These are phyloP conservation scores for Mycena polygramma DNA, from an alignment of 768 basidiomycete genomes.

Conservation along the genomic window DNA sequence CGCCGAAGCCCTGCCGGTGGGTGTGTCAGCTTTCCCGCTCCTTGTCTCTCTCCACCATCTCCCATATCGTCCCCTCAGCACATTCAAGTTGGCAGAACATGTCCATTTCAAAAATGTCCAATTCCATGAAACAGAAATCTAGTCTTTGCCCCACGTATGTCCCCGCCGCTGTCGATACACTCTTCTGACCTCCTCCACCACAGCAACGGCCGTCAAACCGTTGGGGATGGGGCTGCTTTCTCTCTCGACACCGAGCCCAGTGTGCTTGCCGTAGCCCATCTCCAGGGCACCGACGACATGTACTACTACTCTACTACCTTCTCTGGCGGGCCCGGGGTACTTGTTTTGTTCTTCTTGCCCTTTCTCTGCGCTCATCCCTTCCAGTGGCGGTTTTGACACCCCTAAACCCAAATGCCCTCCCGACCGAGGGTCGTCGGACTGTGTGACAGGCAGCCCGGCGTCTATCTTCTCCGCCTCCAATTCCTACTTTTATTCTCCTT, in stretches of 20 bases:
- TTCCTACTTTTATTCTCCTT: conserved; percentile 38
- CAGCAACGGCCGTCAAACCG: conserved; percentile 96
- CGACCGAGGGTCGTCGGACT: conserved; percentile 93
- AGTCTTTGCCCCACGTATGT: conserved; percentile 95
- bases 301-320: conserved; percentile 95
- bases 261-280: conserved; percentile 88
- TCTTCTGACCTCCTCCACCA: conserved; percentile 23
- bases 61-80: conserved; percentile 33
- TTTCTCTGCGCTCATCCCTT: conserved; percentile 26
- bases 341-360: conserved; percentile 42
- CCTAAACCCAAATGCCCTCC: conserved; percentile 95
- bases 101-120: conserved; percentile 81
- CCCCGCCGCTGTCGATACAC: conserved; percentile 31
- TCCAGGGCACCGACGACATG: conserved; percentile 84
- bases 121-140: conserved; percentile 83
- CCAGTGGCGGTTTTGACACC: conserved; percentile 96
- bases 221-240: conserved; percentile 95
- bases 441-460: conserved; percentile 96
- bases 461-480: conserved; percentile 54
- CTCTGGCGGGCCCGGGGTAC: conserved; percentile 92
- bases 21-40: conserved; percentile 3
- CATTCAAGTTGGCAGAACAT: conserved; percentile 87
- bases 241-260: conserved; percentile 82
- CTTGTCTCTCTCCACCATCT: conserved; percentile 37
- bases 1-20: no score